These are phyloP conservation scores for Botryobasidium botryosum DNA, from an alignment of 768 basidiomycete species.

Conservation along the genomic window DNA sequence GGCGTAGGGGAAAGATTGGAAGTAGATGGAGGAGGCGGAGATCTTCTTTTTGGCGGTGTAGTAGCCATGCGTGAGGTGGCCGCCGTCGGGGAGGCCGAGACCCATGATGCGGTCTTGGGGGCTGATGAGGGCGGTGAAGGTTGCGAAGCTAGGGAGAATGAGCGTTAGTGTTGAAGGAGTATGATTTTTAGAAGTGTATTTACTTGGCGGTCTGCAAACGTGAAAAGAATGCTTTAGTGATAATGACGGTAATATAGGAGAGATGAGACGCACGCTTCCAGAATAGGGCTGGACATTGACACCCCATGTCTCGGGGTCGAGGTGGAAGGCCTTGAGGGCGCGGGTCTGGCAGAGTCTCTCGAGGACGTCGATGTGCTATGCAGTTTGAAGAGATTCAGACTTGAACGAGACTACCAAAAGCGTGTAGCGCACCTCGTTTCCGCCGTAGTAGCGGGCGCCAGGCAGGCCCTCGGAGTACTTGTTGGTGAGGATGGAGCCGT, in stretches of 20 bases:
- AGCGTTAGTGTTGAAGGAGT: neutral
- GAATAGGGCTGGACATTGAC: slow-evolving; percentile 99
- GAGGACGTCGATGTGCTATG: slow-evolving; percentile 75
- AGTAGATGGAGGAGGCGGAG: slow-evolving; percentile 99
- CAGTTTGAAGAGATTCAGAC: neutral
- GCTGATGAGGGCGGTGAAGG: slow-evolving; percentile 87
- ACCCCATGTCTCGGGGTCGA: slow-evolving; percentile 86
- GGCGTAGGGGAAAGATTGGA: slow-evolving; percentile 92
- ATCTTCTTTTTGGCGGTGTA: slow-evolving; percentile 99
- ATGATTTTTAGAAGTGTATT: neutral
- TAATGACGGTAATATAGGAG: neutral
- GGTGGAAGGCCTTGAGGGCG: slow-evolving; percentile 89
- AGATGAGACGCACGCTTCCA: slow-evolving; percentile 46
- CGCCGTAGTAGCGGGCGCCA: slow-evolving; percentile 91
- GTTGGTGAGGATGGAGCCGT: slow-evolving; percentile 96
- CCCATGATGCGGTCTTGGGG: slow-evolving; percentile 99
- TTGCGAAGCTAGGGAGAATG: slow-evolving; percentile 57
- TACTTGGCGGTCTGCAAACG: slow-evolving; percentile 53
- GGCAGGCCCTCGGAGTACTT: slow-evolving; percentile 99
- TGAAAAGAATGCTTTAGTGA: neutral
- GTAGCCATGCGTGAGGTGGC: slow-evolving; percentile 94
- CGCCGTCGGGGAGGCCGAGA: slow-evolving; percentile 93
- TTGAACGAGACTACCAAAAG: no score
- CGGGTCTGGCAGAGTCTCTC: slow-evolving; percentile 90
- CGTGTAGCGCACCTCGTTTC: slow-evolving; percentile 65